phyloP scores from a whole-genome alignment of 495 filamentous ascomycete genomes.

The Patellaria atrata region DNA sequence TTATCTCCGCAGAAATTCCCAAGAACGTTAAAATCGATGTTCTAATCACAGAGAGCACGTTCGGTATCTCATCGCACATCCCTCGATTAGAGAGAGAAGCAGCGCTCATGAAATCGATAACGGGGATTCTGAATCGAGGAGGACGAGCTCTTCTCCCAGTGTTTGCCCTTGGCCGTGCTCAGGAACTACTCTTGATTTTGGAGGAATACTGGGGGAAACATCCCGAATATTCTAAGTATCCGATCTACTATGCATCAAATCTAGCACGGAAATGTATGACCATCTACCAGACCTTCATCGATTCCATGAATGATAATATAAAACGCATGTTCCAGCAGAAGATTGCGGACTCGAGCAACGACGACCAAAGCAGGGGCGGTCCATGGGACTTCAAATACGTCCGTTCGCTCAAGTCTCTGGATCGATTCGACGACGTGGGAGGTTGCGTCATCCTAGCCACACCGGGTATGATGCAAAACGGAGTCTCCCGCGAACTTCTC shows the following conservation, averaged over 20 bases:
- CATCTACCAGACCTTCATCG: slow-evolving; percentile 94
- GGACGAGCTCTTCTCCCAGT: slow-evolving; percentile 90
- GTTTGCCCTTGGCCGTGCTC: slow-evolving; percentile 83
- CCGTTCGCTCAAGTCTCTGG: slow-evolving; percentile 75
- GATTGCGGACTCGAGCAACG: slow-evolving; percentile 64
- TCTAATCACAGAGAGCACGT: slow-evolving; percentile 93
- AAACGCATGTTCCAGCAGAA: slow-evolving; percentile 75
- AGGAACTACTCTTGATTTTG: slow-evolving; percentile 84
- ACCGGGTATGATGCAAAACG: slow-evolving; percentile 95
- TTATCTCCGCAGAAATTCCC: slow-evolving; percentile 82
- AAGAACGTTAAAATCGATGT: slow-evolving; percentile 79
- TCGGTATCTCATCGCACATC: slow-evolving; percentile 81
- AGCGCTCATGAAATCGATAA: slow-evolving; percentile 87
- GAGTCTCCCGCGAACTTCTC: slow-evolving; percentile 78
- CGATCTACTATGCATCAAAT: slow-evolving; percentile 94
- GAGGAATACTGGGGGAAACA: slow-evolving; percentile 95
- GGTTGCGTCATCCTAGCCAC: slow-evolving; percentile 94
- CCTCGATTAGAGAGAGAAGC: slow-evolving; percentile 82
- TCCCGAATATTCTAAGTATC: slow-evolving; percentile 68
- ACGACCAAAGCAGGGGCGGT: slow-evolving; percentile 55
- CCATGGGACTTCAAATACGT: slow-evolving; percentile 96
- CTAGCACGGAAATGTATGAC: slow-evolving; percentile 94
- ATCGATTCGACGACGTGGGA: slow-evolving; percentile 90
- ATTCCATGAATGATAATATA: slow-evolving; percentile 98
- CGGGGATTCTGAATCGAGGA: slow-evolving; percentile 73